These are phyloP conservation scores for Beauveria sp. DNA, from an alignment of 2,329 filamentous ascomycete genomes.

Conservation along the genomic window DNA sequence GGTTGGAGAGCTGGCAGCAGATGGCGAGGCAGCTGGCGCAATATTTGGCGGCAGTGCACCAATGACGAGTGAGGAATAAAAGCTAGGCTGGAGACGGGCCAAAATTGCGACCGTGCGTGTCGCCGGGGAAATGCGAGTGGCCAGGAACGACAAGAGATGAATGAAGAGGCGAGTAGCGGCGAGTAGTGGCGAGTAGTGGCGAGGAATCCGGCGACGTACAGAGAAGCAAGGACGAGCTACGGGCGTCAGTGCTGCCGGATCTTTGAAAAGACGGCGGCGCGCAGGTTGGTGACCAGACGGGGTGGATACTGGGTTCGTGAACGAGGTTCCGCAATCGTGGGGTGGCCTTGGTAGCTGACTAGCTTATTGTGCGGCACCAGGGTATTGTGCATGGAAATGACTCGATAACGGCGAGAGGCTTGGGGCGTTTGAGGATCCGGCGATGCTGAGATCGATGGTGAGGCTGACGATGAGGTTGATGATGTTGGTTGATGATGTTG, in stretches of 20 bases:
- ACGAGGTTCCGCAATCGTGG: constrained; percentile 12
- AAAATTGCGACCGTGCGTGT: neutral
- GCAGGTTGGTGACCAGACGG: constrained; percentile 2
- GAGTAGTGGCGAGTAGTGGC: neutral
- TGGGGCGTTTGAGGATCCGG: neutral
- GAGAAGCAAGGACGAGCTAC: neutral
- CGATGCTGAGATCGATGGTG: neutral
- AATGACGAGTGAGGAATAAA: neutral
- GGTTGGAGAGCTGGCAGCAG: neutral
- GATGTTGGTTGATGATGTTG: neutral
- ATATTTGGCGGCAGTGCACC: neutral
- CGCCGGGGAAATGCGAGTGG: neutral
- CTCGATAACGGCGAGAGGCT: neutral
- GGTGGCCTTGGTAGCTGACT: neutral
- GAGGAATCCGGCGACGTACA: neutral
- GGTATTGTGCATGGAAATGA: neutral
- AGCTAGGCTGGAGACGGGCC: no score
- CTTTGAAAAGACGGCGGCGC: neutral
- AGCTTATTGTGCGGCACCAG: neutral
- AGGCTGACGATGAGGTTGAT: neutral
- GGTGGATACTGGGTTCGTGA: constrained; percentile 4
- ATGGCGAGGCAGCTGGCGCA: neutral
- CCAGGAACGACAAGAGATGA: neutral
- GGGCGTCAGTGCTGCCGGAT: constrained; percentile 1
- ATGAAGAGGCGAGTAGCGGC: neutral